Evolutionary conservation across 495 filamentous ascomycete species (phyloP), one percentile per base, ranked within the genome.

Genomic region (Podospora conica): DNA sequence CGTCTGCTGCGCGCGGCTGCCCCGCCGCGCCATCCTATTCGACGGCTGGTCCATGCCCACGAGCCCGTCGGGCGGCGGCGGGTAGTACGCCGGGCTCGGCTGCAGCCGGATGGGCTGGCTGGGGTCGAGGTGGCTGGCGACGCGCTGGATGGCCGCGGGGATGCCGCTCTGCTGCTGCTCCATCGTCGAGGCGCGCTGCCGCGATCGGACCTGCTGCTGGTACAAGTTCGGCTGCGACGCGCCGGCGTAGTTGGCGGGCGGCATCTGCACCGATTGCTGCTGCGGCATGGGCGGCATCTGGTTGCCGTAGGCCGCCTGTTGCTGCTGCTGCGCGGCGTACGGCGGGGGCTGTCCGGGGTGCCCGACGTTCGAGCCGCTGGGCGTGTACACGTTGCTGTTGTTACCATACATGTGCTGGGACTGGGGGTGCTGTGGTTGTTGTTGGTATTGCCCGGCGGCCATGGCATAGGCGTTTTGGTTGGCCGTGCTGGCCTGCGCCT

Each of bases 31-130:
- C 54, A 89, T 85, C 69, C 87, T 89, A 68, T 91, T 87, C 11
- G 88, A 73, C 10, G 80, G 78, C 12, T 80, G 76, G 61, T 82
- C 83, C 53, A 80, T 69, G 8, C 79, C 76, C 3, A 70, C 85
- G 55, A 90, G 84, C 9, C 92, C 93, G 67, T 97, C 95, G 3
- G 91, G 86, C n/a, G 93, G 93, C 9, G 95, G 95, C 18, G 95
- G 96, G 70, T 97, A 98, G 76, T 99, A 99, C 9, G 96, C 96
- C 2, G 96, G 96, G 65, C 92, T 97, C 7, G 96, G 96, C 73
- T 99, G 96, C 53, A 97, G 76, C 55, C 96, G 84, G 72, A 99
- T 98, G 0, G 96, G 96, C 33, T 93, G 91, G 65, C 86, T 97
- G 6, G 96, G 96, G 73, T 99, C 94, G 59, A 99, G 87, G 75